These are phyloP conservation scores for Pichia sp. DNA, from an alignment of 1,139 yeast species.

Conservation along the genomic window DNA sequence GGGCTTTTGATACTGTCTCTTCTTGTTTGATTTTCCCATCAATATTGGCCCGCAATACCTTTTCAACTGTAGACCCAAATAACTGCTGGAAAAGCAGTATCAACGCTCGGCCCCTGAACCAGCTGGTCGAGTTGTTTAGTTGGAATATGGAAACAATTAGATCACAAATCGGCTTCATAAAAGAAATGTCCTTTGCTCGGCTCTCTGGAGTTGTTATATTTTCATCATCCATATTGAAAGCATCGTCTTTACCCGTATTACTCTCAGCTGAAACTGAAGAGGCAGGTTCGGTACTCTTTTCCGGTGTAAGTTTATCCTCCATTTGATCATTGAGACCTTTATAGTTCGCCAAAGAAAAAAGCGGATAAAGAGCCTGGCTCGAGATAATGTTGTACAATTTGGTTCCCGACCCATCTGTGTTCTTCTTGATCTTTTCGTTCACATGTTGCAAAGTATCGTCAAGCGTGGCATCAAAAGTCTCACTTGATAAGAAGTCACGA, in stretches of 20 bases:
- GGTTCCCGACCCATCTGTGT: slow-evolving; percentile 40
- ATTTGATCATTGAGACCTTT: slow-evolving; percentile 5
- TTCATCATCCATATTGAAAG: not conserved
- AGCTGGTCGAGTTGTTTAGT: slow-evolving; percentile 57
- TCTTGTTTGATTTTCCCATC: slow-evolving; percentile 42
- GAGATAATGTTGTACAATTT: slow-evolving; percentile 44
- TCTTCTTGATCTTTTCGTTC: slow-evolving; percentile 16
- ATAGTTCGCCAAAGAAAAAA: slow-evolving; percentile 5
- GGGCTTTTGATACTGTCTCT: slow-evolving; percentile 44
- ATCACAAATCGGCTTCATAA: slow-evolving; percentile 82
- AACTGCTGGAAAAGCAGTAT: slow-evolving; percentile 78
- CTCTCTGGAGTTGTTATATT: slow-evolving; percentile 17
- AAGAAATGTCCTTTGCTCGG: slow-evolving; percentile 34
- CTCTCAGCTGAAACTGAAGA: not conserved
- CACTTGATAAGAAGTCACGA: slow-evolving; percentile 73
- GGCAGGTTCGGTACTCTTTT: not conserved
- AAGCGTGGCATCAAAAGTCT: slow-evolving; percentile 47
- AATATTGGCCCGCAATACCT: slow-evolving; percentile 53
- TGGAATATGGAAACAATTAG: slow-evolving; percentile 67
- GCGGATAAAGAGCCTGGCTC: slow-evolving; percentile 27
- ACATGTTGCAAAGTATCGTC: slow-evolving; percentile 30
- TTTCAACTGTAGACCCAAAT: slow-evolving; percentile 84
- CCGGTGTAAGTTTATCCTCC: not conserved
- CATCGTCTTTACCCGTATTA: not conserved
- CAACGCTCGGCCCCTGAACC: slow-evolving; percentile 84